Evolutionary conservation across 257 asterid genomes (phyloP).

Genomic region (Paulownia fortunei): DNA sequence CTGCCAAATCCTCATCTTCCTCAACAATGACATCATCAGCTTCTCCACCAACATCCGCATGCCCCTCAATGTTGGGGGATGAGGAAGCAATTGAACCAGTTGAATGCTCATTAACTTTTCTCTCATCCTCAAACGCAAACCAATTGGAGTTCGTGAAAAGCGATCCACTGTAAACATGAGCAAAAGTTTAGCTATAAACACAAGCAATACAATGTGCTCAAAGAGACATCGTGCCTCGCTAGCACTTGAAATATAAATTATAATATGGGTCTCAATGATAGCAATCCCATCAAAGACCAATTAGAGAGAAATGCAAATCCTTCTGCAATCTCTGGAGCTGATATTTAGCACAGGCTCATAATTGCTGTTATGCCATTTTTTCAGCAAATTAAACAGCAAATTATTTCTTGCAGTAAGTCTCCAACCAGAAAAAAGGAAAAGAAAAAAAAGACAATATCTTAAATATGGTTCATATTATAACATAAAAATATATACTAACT

Average conservation of each 20-base stretch:
- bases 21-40: constrained; percentile 39
- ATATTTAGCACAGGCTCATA: neutral
- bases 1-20: constrained; percentile 53
- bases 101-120: constrained; percentile 45
- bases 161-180: constrained; percentile 63
- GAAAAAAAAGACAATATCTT: neutral
- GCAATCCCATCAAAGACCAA: neutral
- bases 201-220: neutral
- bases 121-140: constrained; percentile 80
- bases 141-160: constrained; percentile 87
- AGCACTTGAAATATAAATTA: neutral
- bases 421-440: neutral
- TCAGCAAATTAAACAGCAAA: neutral
- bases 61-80: constrained; percentile 54
- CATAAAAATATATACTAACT: neutral
- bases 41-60: constrained; percentile 35
- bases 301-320: neutral
- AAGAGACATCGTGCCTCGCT: neutral
- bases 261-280: neutral
- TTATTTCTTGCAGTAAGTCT: neutral
- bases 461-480: neutral
- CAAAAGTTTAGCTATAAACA: constrained; percentile 10
- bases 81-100: constrained; percentile 56
- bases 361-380: neutral
- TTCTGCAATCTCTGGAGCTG: neutral